Evolutionary conservation across 805 yeast genomes (phyloP).

Genomic region (Yarrowia deformans): DNA sequence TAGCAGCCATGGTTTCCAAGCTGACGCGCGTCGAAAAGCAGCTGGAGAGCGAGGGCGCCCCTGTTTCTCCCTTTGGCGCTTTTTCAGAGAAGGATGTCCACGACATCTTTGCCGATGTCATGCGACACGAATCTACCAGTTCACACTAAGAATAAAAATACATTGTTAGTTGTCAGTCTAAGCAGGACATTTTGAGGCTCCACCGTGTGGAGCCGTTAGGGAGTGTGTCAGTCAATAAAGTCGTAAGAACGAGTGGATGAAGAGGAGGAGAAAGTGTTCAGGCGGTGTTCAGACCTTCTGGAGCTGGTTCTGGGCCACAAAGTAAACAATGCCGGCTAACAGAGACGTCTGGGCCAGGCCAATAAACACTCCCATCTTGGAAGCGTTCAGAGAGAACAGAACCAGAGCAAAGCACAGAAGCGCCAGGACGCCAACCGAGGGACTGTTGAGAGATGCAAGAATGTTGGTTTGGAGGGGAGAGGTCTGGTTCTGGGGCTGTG

Average conservation of each 20-base stretch:
- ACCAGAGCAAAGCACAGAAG: slow-evolving; percentile 12
- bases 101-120: no score
- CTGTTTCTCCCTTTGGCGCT: no score
- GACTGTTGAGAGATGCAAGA: slow-evolving; percentile 16
- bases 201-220: neutral
- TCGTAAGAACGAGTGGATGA: neutral
- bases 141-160: slow-evolving; percentile 8
- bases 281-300: neutral
- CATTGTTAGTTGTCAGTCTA: slow-evolving; percentile 35
- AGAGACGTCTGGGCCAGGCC: slow-evolving; percentile 23
- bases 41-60: no score
- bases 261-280: neutral
- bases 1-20: no score
- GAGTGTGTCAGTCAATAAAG: slow-evolving; percentile 24
- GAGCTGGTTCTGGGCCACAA: slow-evolving; percentile 14
- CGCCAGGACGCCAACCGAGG: neutral
- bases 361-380: slow-evolving; percentile 20
- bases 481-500: neutral
- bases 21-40: no score
- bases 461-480: neutral
- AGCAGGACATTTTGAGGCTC: slow-evolving; percentile 18
- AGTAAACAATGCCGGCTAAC: slow-evolving; percentile 19
- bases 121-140: no score
- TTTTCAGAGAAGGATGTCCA: no score
- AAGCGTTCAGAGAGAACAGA: slow-evolving; percentile 15